These are phyloP conservation scores for Eruca vesicaria DNA, from an alignment of 441 rosid species.

Conservation along the genomic window DNA sequence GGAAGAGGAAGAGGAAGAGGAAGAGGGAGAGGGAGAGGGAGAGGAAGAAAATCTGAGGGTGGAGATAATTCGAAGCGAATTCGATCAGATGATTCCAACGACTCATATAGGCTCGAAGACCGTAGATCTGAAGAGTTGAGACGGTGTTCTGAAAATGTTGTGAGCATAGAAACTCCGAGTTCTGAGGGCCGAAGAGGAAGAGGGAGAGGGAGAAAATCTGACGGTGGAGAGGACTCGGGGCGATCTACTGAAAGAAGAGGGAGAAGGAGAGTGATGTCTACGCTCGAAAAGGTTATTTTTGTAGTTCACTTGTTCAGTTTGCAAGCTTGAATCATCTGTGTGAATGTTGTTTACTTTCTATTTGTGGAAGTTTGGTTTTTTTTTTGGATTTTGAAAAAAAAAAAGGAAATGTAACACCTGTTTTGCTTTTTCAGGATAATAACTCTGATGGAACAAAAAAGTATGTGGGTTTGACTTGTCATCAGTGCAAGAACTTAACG, in stretches of 20 bases:
- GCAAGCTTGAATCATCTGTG: not conserved
- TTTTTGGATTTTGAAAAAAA: not conserved
- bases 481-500: constrained; percentile 25
- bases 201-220: not conserved
- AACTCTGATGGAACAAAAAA: constrained; percentile 2
- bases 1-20: too few relatives aligned
- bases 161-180: not conserved
- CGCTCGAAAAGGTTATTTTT: not conserved
- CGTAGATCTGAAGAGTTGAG: constrained; percentile 13
- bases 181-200: not conserved
- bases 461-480: constrained; percentile 22
- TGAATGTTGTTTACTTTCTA: not conserved
- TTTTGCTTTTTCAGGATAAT: not conserved
- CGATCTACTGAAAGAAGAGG: not conserved
- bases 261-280: not conserved
- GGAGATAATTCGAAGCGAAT: not conserved
- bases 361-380: not conserved
- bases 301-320: not conserved
- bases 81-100: constrained; percentile 1
- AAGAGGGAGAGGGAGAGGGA: not conserved
- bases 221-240: too few relatives aligned
- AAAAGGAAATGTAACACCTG: not conserved
- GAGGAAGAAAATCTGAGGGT: too few relatives aligned
- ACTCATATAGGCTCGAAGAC: not conserved
- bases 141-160: too few relatives aligned